Percentiles rank a stretch among this genome's conserved stretches.
Conservation (phyloP, 2,329 filamentous ascomycete genomes). For the Sporothrix luriei region DNA sequence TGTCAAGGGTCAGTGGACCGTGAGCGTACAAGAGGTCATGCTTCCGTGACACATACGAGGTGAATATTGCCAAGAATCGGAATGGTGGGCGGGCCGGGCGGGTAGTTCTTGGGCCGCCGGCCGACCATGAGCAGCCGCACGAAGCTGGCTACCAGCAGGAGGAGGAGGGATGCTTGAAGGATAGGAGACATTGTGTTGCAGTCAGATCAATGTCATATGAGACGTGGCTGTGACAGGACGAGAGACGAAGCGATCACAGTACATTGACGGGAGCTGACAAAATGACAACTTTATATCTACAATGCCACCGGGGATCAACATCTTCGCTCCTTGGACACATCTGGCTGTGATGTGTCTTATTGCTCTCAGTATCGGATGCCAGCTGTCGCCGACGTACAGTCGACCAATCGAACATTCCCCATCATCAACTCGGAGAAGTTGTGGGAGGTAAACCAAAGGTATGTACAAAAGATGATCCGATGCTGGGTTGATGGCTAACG, state of each 20-base stretch:
- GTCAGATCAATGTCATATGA: too few species aligned
- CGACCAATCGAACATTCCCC: background rate
- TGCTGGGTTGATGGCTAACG: background rate
- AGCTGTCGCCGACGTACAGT: background rate
- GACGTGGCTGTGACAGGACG: background rate
- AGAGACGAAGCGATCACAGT: background rate
- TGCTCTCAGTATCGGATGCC: too few species aligned
- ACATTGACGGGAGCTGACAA: background rate
- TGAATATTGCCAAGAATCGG: slow-evolving; percentile 41
- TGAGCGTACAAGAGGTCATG: too few species aligned
- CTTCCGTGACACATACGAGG: slow-evolving; percentile 39
- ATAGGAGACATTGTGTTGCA: background rate
- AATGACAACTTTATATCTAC: background rate
- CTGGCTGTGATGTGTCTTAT: too few species aligned
- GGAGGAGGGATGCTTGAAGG: background rate
- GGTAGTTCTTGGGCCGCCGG: slow-evolving; percentile 30
- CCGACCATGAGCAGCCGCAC: slow-evolving; percentile 27
- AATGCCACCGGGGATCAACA: background rate
- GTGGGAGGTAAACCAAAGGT: background rate
- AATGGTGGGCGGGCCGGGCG: slow-evolving; percentile 40
- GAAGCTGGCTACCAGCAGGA: slow-evolving; percentile 12
- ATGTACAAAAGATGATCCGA: background rate
- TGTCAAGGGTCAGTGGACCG: too few species aligned
- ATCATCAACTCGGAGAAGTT: background rate
- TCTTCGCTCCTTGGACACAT: too few species aligned